These are phyloP conservation scores for Coemansia sp. DNA, from an alignment of 192 early-diverging fungal species.

Conservation along the genomic window DNA sequence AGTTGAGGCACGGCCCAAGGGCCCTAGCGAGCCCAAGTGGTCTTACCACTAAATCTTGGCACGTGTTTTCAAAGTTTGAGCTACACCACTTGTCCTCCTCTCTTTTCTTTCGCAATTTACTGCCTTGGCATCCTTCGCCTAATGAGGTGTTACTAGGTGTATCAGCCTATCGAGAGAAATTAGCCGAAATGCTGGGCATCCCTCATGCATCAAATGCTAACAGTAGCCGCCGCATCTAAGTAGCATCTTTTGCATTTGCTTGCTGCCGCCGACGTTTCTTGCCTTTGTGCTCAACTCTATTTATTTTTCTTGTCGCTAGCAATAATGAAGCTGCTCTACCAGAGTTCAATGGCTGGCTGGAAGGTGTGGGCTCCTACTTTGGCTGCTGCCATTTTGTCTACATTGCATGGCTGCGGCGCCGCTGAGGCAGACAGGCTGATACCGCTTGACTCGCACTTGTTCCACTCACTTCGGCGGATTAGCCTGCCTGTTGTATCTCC, in stretches of 20 bases:
- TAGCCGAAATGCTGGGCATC: not conserved
- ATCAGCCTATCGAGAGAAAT: not conserved
- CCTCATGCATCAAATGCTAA: not conserved
- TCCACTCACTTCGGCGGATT: slow-evolving; percentile 33
- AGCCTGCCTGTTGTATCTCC: slow-evolving; percentile 35
- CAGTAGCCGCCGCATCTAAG: not conserved
- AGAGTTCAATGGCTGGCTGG: slow-evolving; percentile 2
- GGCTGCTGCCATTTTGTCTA: slow-evolving; percentile 18
- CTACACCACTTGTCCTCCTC: not conserved
- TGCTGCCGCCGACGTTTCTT: not conserved
- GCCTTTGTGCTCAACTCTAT: not conserved
- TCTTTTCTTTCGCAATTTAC: not conserved
- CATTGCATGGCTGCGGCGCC: not conserved
- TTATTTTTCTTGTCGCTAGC: slow-evolving; percentile 35
- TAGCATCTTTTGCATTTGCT: not conserved
- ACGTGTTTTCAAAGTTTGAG: not conserved
- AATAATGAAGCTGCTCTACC: not conserved
- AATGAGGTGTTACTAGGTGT: not conserved
- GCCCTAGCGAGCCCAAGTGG: slow-evolving; percentile 38
- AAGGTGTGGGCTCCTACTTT: slow-evolving; percentile 29
- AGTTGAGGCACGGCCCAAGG: slow-evolving; percentile 61
- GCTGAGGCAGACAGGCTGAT: not conserved
- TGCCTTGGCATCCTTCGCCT: not conserved
- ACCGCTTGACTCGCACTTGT: slow-evolving; percentile 18
- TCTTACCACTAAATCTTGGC: slow-evolving; percentile 23